These are phyloP conservation scores for Aspergillus pseudoglaucus DNA, from an alignment of 2,329 filamentous ascomycete genomes.

Conservation along the genomic window DNA sequence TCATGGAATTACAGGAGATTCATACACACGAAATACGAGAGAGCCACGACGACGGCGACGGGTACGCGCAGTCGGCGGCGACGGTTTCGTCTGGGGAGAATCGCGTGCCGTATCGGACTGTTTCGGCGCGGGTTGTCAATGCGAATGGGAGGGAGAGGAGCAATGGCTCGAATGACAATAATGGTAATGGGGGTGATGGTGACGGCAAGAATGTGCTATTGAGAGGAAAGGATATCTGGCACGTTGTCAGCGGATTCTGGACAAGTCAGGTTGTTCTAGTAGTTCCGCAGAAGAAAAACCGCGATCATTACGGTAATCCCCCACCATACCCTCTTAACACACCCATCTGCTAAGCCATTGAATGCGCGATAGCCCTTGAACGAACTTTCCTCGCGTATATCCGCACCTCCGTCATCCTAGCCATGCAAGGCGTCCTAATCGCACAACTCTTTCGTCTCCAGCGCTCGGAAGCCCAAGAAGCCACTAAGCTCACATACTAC, in stretches of 20 bases:
- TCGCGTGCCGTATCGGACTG: conserved; percentile 18
- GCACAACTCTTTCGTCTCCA: conserved; percentile 63
- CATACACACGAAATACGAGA: conserved; percentile 13
- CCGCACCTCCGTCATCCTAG: conserved; percentile 62
- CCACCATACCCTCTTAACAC: background rate
- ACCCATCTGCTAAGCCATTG: no score
- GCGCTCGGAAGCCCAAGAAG: conserved; percentile 22
- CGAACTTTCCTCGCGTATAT: conserved; percentile 69
- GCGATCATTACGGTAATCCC: conserved; percentile 36
- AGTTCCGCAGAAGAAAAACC: conserved; percentile 35
- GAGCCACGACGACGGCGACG: conserved; percentile 16
- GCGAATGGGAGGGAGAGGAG: background rate
- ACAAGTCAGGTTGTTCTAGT: conserved; percentile 48
- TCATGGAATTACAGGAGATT: conserved; percentile 25
- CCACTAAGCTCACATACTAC: conserved; percentile 51
- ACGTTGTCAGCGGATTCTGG: conserved; percentile 72
- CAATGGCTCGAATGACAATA: no score
- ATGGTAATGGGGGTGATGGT: background rate
- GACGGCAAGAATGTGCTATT: conserved; percentile 2
- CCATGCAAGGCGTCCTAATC: conserved; percentile 59
- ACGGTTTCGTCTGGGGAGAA: conserved; percentile 32
- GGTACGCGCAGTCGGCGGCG: conserved; percentile 14
- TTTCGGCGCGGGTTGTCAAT: background rate
- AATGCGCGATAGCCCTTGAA: conserved; percentile 54
- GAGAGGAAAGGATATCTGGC: conserved; percentile 47